These are phyloP conservation scores for Venturia effusa DNA, from an alignment of 2,329 filamentous ascomycete species.

Conservation along the genomic window DNA sequence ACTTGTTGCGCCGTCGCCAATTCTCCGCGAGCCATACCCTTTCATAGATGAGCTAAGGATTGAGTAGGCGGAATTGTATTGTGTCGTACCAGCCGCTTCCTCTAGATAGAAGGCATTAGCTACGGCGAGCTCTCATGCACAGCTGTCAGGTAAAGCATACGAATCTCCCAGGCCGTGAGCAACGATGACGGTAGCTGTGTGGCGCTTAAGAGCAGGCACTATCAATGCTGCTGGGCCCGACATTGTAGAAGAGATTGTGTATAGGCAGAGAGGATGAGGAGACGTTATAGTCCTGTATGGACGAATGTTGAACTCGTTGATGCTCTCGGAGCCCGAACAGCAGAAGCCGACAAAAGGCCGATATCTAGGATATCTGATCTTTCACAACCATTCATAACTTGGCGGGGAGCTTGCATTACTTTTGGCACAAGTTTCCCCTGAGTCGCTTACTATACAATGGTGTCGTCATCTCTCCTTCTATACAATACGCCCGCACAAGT, in stretches of 20 bases:
- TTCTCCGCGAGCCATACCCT: constrained; percentile 74
- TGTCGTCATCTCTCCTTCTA: background rate
- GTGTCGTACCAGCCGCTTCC: constrained; percentile 52
- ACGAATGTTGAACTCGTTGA: background rate
- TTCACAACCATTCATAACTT: background rate
- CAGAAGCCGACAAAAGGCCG: too few species aligned
- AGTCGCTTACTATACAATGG: background rate
- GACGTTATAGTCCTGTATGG: background rate
- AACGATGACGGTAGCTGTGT: constrained; percentile 93
- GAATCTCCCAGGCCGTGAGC: constrained; percentile 84
- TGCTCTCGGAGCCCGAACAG: background rate
- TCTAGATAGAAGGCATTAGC: constrained; percentile 5
- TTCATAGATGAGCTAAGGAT: constrained; percentile 10
- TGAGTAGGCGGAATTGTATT: background rate
- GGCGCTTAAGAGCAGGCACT: constrained; percentile 67
- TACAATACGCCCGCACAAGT: too few species aligned
- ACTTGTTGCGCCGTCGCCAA: constrained; percentile 68
- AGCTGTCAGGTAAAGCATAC: constrained; percentile 15
- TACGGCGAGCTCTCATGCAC: background rate
- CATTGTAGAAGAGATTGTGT: constrained; percentile 22
- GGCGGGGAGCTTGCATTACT: background rate
- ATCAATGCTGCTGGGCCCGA: constrained; percentile 45
- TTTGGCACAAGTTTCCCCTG: background rate
- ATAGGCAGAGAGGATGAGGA: background rate
- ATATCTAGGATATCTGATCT: too few species aligned